Percentiles rank a stretch among this genome's conserved stretches.
Conservation (phyloP, 139 green algal genomes). For the Bryopsis sp. region DNA sequence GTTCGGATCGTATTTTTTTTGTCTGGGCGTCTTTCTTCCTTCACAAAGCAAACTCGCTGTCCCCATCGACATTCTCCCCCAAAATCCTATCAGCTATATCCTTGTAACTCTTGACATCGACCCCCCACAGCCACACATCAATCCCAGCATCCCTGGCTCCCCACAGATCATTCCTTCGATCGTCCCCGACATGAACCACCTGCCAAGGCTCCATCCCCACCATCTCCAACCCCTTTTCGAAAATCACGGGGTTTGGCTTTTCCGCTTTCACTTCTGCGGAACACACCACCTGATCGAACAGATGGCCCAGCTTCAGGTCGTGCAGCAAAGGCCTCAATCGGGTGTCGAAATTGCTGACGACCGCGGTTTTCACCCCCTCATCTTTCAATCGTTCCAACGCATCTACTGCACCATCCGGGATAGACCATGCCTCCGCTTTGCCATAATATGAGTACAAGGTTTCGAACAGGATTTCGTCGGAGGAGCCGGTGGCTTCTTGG, state of each 20-base stretch:
- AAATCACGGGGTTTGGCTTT: slow-evolving; percentile 80
- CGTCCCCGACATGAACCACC: slow-evolving; percentile 69
- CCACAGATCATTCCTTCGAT: slow-evolving; percentile 77
- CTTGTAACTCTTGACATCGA: slow-evolving; percentile 68
- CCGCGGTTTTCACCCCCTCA: slow-evolving; percentile 45
- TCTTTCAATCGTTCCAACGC: slow-evolving; percentile 43
- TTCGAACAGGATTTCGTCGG: slow-evolving; percentile 28
- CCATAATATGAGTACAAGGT: slow-evolving; percentile 63
- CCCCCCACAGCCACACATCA: slow-evolving; percentile 70
- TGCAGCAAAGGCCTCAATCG: slow-evolving; percentile 67
- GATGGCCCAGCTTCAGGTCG: slow-evolving; percentile 35
- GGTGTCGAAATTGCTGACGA: slow-evolving; percentile 89
- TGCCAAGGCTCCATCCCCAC: slow-evolving; percentile 39
- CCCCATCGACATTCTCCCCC: too few species aligned
- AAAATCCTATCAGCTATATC: slow-evolving; percentile 50
- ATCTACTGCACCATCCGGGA: slow-evolving; percentile 37
- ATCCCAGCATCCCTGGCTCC: slow-evolving; percentile 73
- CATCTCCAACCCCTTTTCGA: slow-evolving; percentile 38
- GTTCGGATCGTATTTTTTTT: too few species aligned
- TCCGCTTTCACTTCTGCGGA: slow-evolving; percentile 66
- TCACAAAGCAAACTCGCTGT: neutral
- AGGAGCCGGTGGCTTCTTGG: slow-evolving; percentile 15
- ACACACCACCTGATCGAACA: slow-evolving; percentile 78
- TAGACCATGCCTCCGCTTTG: slow-evolving; percentile 39
- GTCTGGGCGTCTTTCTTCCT: too few species aligned